Evolutionary conservation across 176 grass and related monocot genomes (phyloP), one percentile per base, ranked within the genome.

Genomic region (sorghum (Sorghum bicolor)): DNA sequence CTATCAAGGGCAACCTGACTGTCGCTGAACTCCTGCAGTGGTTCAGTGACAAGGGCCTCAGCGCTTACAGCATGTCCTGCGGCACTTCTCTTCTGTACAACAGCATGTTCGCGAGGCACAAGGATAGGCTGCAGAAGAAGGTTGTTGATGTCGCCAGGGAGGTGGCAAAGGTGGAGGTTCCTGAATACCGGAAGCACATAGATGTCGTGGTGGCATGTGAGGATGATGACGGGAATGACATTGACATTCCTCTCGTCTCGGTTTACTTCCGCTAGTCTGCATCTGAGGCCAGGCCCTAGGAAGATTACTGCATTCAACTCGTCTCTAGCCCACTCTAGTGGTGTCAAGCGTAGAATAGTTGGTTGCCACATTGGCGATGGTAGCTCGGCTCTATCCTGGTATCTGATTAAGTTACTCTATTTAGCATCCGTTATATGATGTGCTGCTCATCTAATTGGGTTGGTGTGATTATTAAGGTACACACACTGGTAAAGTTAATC

Each of bases 171-270:
- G 68, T 91, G 14, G 89, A 91, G 55, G 75, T 91, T 25, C 89
- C 91, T 2, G 68, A 72, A 4, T 97, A 91, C 40, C 76, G 78
- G 48, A 79, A 58, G 63, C 94, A 97, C 77, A 68, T 91, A 43
- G 94, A 97, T 77, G 40, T 93, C 1, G 87, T 91, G 69, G 89
- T 76, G 5, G 91, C 85, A 4, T 97, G 94, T n/a, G 89, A 92
- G 72, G 75, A 97, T 40, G 85, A 88, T 11, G 89, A 88, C 12
- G 89, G 77, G 52, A 83, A 93, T 10, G 87, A 93, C 57, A 77
- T 97, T 20, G 94, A 97, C 61, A 84, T 91, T 67, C 89, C 91
- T 34, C 84, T 86, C 0, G 87, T 97, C 24, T 93, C 89, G 0
- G 86, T 97, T 43, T 97, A 91, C 64, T 94, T 94, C 55, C 70